Evolutionary conservation across 2,329 filamentous ascomycete genomes (phyloP), one percentile per base, ranked within the genome.

Genomic region (Venturia pyrina): DNA sequence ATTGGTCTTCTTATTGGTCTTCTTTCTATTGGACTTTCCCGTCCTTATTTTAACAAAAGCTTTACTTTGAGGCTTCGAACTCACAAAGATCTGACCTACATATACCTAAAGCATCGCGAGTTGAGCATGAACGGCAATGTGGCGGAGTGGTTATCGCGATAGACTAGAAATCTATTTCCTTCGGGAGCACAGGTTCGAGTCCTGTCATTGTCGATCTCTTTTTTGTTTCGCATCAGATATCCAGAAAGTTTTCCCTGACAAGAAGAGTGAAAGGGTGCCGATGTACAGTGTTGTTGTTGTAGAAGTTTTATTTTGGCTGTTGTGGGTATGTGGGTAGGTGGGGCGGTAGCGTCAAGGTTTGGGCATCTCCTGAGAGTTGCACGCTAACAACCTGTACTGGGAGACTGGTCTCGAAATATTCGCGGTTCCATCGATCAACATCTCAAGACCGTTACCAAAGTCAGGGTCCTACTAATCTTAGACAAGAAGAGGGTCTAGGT

Each of bases 141-240:
- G 68, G 62, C 68, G 63, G 68, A 69, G 68, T 69, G 68, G 68
- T 69, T 69, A 69, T 68, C 63, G 68, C 62, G 68, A 65, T 62
- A 69, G 68, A 69, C 68, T 69, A 68, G 68, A 69, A 69, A 68
- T 69, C 66, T 67, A 62, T 65, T 69, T 65, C 63, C 63, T 67
- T 66, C 63, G 68, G 65, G 61, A 65, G 66, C 68, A 63, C 65
- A 67, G 63, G 68, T 69, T 69, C 68, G 66, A 69, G 67, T 68
- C 68, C 63, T 67, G 66, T 65, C 61, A 62, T 64, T 66, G 67
- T 65, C 68, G 68, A 13, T 8, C 1, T 34, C 10, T 56, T 56
- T 48, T 48, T 48, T n/a, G 5, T 28, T 17, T 7, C n/a, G 17
- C 19, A 8, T 48, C 6, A n/a, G 44, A 40, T 5, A 40, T 40